Conservation (phyloP, 2,329 filamentous ascomycete genomes). For the Dothiorella sarmentorum region DNA sequence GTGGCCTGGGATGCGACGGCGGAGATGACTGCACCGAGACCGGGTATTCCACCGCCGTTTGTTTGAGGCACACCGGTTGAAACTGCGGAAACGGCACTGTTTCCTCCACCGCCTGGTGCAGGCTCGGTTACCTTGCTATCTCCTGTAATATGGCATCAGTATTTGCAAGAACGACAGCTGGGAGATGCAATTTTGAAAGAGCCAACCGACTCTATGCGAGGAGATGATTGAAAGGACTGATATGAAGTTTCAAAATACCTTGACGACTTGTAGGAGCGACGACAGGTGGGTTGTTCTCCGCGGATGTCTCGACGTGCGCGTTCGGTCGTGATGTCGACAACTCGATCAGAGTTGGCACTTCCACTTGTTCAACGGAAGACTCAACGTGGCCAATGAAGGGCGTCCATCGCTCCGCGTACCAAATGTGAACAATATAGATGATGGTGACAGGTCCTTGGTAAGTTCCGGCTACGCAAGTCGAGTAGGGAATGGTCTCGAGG, state of each 20-base stretch:
- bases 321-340: conserved; percentile 20
- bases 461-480: conserved; percentile 34
- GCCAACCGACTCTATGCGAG: conserved; percentile 31
- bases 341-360: conserved; percentile 21
- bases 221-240: neutral
- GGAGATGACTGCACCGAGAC: neutral
- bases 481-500: conserved; percentile 32
- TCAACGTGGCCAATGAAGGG: conserved; percentile 25
- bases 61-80: neutral
- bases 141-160: conserved; percentile 1
- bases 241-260: conserved; percentile 6
- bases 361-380: conserved; percentile 22
- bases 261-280: neutral
- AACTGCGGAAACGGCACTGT: neutral
- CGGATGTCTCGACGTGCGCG: conserved; percentile 21
- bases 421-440: conserved; percentile 40
- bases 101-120: neutral
- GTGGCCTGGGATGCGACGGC: conserved; percentile 7
- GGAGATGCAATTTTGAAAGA: conserved; percentile 12
- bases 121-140: neutral
- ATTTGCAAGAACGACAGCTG: neutral
- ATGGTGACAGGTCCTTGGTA: conserved; percentile 42
- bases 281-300: neutral
- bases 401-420: conserved; percentile 25
- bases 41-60: neutral